Evolutionary conservation across 257 asterid species (phyloP).

Genomic region (Gardenia jasminoides): DNA sequence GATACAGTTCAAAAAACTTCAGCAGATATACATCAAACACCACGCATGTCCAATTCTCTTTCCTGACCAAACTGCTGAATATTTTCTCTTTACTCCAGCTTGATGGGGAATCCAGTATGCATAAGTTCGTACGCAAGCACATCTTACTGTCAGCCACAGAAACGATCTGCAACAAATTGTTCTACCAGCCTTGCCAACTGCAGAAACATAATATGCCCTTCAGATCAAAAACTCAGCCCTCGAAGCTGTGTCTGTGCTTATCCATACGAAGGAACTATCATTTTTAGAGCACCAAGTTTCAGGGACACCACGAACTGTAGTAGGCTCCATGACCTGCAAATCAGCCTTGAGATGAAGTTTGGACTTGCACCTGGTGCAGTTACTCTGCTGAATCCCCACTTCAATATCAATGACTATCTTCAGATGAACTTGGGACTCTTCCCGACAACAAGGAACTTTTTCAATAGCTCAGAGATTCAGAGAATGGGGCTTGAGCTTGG

Average conservation of each 20-base stretch:
- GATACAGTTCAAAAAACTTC: background rate
- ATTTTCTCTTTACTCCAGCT: conserved; percentile 31
- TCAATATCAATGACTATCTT: conserved; percentile 65
- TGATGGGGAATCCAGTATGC: conserved; percentile 90
- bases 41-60: background rate
- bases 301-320: conserved; percentile 66
- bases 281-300: conserved; percentile 79
- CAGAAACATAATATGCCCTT: conserved; percentile 66
- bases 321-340: conserved; percentile 63
- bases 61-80: background rate
- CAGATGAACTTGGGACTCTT: conserved; percentile 67
- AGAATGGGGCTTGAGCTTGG: conserved; percentile 60
- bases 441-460: conserved; percentile 55
- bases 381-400: conserved; percentile 61
- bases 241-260: conserved; percentile 77
- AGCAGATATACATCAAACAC: background rate
- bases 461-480: conserved; percentile 65
- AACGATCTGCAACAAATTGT: conserved; percentile 52
- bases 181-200: conserved; percentile 73
- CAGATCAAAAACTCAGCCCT: conserved; percentile 59
- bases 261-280: conserved; percentile 76
- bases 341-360: conserved; percentile 74
- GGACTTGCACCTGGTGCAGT: conserved; percentile 66
- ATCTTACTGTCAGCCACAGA: conserved; percentile 63
- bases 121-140: conserved; percentile 45